Conservation (phyloP, 2,329 filamentous ascomycete genomes). For the Paecilomyces sp. region DNA sequence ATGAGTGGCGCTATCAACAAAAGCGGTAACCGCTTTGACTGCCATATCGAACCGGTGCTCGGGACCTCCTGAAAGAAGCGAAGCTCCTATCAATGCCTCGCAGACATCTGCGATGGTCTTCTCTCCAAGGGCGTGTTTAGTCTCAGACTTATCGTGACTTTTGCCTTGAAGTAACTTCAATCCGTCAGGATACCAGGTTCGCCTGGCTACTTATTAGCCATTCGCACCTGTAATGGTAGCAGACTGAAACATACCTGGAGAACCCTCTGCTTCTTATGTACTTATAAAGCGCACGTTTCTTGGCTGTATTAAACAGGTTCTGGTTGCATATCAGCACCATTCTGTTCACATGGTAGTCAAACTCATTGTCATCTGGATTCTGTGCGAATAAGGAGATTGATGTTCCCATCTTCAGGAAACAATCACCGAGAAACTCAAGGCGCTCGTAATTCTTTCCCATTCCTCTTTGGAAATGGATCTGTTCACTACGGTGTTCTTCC, state of each 20-base stretch:
- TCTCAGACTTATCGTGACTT: constrained; percentile 41
- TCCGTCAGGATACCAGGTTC: constrained; percentile 82
- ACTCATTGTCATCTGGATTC: constrained; percentile 73
- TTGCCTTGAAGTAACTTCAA: constrained; percentile 70
- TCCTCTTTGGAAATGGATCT: constrained; percentile 68
- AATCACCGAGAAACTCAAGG: constrained; percentile 87
- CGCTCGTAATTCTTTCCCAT: constrained; percentile 96
- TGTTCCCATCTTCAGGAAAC: constrained; percentile 91
- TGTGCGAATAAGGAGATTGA: constrained; percentile 77
- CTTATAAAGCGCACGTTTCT: constrained; percentile 57
- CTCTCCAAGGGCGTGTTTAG: constrained; percentile 64
- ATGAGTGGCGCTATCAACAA: constrained; percentile 67
- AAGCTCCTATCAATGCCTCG: constrained; percentile 87
- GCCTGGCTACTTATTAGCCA: constrained; percentile 33
- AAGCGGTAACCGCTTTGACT: constrained; percentile 47
- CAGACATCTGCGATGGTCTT: constrained; percentile 94
- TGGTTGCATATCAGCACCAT: constrained; percentile 90
- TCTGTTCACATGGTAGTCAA: constrained; percentile 78
- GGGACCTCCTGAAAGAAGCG: constrained; percentile 52
- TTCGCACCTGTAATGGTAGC: neutral
- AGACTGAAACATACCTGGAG: constrained; percentile 47
- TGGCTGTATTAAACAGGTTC: constrained; percentile 74
- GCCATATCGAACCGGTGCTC: constrained; percentile 51
- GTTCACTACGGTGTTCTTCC: constrained; percentile 60
- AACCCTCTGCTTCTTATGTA: constrained; percentile 81